These are phyloP conservation scores for Moesziomyces antarcticus DNA, from an alignment of 1,284 basidiomycete species.

Conservation along the genomic window DNA sequence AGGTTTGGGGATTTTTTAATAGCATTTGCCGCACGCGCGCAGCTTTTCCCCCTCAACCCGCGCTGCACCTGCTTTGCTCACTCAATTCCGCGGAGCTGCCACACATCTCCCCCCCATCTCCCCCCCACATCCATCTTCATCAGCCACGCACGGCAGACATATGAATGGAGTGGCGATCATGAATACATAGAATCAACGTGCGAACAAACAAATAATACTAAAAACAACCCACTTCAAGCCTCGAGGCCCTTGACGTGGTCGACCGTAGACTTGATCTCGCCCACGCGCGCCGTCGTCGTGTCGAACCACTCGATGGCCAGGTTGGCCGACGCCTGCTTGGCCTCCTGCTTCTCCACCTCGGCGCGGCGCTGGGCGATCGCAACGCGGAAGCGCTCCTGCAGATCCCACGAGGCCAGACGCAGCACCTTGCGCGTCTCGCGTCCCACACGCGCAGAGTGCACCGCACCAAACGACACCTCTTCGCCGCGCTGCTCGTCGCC, in stretches of 20 bases:
- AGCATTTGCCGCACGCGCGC: too few relatives aligned
- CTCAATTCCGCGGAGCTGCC: too few relatives aligned
- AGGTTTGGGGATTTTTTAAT: too few relatives aligned
- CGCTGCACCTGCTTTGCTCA: too few relatives aligned
- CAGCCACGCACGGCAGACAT: too few relatives aligned
- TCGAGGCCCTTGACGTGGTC: conserved; percentile 42
- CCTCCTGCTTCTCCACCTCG: conserved; percentile 65
- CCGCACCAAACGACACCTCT: conserved; percentile 73
- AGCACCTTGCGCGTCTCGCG: conserved; percentile 95
- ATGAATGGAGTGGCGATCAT: too few relatives aligned
- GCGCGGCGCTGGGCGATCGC: conserved; percentile 81
- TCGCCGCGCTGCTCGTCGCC: conserved; percentile 9
- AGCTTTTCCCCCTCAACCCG: too few relatives aligned
- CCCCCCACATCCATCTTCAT: too few relatives aligned
- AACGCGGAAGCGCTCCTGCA: conserved; percentile 82
- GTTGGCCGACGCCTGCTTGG: conserved; percentile 57
- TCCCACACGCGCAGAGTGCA: conserved; percentile 78
- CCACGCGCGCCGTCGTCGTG: conserved; percentile 36
- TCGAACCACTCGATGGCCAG: conserved; percentile 57
- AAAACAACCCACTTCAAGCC: conserved; percentile 4
- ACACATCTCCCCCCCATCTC: too few relatives aligned
- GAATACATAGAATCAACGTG: neutral
- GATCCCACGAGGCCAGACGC: conserved; percentile 89
- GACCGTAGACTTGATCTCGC: conserved; percentile 14
- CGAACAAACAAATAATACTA: neutral